These are phyloP conservation scores for Tricholoma saponaceum DNA, from an alignment of 768 basidiomycete species.

Conservation along the genomic window DNA sequence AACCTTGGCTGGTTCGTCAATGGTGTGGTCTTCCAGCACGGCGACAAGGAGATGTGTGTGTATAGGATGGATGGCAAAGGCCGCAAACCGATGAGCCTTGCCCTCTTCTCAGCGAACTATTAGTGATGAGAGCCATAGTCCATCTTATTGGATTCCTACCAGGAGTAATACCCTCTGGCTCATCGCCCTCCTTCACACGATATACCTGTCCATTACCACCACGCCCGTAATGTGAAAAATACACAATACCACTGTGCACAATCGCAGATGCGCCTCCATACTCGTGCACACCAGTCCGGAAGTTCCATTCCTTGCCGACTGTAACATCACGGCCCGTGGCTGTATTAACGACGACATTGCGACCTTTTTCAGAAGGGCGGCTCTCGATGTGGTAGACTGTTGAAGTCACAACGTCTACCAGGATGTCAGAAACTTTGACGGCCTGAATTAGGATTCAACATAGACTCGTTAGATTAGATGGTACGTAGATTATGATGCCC, in stretches of 20 bases:
- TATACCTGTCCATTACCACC: conserved; percentile 48
- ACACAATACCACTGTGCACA: conserved; percentile 38
- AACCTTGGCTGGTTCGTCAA: conserved; percentile 44
- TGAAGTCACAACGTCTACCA: conserved; percentile 48
- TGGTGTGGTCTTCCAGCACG: conserved; percentile 70
- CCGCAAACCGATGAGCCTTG: conserved; percentile 55
- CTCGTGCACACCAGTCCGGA: conserved; percentile 57
- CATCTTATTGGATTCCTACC: conserved; percentile 36
- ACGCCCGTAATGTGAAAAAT: conserved; percentile 49
- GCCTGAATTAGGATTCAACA: conserved; percentile 18
- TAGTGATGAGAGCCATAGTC: not conserved
- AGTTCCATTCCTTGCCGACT: conserved; percentile 48
- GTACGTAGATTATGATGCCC: not conserved
- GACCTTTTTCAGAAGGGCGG: conserved; percentile 48
- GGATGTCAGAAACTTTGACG: conserved; percentile 33
- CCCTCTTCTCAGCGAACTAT: conserved; percentile 30
- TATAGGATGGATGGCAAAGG: conserved; percentile 54
- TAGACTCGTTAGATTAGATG: conserved; percentile 5
- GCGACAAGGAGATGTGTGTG: conserved; percentile 52
- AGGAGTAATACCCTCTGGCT: conserved; percentile 54
- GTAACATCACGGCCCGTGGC: conserved; percentile 46
- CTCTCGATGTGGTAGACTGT: conserved; percentile 54
- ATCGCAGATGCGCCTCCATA: conserved; percentile 61
- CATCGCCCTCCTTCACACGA: conserved; percentile 22
- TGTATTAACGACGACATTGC: conserved; percentile 56